Conservation (phyloP, 2,329 filamentous ascomycete genomes). For the Claviceps maximensis region DNA sequence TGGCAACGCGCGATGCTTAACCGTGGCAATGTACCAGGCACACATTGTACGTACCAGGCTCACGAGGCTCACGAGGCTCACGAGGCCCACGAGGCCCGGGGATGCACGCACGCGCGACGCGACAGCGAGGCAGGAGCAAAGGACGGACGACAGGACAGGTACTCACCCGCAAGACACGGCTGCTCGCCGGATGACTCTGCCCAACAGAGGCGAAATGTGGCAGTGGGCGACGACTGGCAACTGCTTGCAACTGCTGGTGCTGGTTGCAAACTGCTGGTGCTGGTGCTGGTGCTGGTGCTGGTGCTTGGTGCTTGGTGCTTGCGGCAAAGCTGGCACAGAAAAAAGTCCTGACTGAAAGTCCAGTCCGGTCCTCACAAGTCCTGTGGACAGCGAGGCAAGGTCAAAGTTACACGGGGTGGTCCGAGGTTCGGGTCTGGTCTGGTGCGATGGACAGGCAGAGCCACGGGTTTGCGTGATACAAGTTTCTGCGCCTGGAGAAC, state of each 20-base stretch:
- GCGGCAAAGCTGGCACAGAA: slow-evolving; percentile 8
- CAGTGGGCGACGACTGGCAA: slow-evolving; percentile 2
- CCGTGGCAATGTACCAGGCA: slow-evolving; percentile 5
- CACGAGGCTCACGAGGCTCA: too few species aligned
- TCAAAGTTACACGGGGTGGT: slow-evolving; percentile 12
- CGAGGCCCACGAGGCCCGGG: too few species aligned
- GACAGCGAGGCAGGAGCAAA: slow-evolving; percentile 6
- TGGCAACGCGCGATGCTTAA: slow-evolving; percentile 9
- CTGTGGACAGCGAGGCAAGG: slow-evolving; percentile 8
- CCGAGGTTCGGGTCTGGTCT: slow-evolving; percentile 8
- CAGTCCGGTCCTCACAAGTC: slow-evolving; percentile 4
- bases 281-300: too few species aligned
- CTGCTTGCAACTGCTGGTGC: slow-evolving; percentile 6
- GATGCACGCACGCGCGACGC: slow-evolving; percentile 2
- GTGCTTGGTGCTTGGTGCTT: background rate
- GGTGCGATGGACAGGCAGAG: slow-evolving; percentile 9
- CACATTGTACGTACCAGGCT: background rate
- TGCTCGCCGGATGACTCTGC: slow-evolving; percentile 13
- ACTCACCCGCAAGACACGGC: slow-evolving; percentile 25
- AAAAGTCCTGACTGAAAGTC: background rate
- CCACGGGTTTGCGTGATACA: slow-evolving; percentile 13
- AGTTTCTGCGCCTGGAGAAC: slow-evolving; percentile 8
- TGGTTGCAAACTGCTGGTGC: slow-evolving; percentile 2
- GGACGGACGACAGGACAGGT: slow-evolving; percentile 3
- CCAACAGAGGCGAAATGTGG: slow-evolving; percentile 9